Conservation (phyloP, 768 basidiomycete genomes). For the Russula abietina region DNA sequence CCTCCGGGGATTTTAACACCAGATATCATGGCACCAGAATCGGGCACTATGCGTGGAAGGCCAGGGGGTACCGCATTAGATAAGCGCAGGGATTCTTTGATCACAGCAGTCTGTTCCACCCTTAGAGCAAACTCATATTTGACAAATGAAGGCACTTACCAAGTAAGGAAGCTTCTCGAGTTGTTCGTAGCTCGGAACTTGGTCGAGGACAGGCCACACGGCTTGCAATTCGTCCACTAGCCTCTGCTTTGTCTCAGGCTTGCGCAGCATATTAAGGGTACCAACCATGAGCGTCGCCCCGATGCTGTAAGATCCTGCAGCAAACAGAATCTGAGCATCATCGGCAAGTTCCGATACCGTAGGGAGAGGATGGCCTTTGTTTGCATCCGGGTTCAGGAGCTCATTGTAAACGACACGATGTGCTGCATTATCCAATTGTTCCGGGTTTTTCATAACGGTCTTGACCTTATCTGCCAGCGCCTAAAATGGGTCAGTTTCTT, state of each 20-base stretch:
- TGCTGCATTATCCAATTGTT: slow-evolving; percentile 5
- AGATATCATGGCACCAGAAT: slow-evolving; percentile 9
- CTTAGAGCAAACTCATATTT: not conserved
- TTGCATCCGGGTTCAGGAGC: not conserved
- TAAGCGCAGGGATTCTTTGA: slow-evolving; percentile 14
- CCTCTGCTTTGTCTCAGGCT: not conserved
- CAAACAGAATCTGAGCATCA: slow-evolving; percentile 9
- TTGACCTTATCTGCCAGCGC: not conserved
- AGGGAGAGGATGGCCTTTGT: not conserved
- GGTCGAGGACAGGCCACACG: slow-evolving; percentile 8
- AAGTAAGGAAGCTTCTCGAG: slow-evolving; percentile 15
- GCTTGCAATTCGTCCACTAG: slow-evolving; percentile 1
- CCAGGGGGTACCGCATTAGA: not conserved
- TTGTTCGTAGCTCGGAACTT: slow-evolving; percentile 6
- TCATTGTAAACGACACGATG: slow-evolving; percentile 19
- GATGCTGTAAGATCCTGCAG: slow-evolving; percentile 10
- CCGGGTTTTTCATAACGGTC: slow-evolving; percentile 1
- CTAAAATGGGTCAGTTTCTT: not conserved
- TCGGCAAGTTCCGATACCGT: not conserved
- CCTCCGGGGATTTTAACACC: slow-evolving; percentile 12
- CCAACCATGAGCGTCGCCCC: slow-evolving; percentile 13
- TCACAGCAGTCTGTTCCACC: slow-evolving; percentile 12
- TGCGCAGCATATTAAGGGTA: slow-evolving; percentile 5
- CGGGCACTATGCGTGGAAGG: slow-evolving; percentile 13
- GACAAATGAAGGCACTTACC: not conserved